Percentiles rank a stretch among this genome's conserved stretches.
These are phyloP conservation scores for Exophiala dermatitidis DNA, from an alignment of 2,329 filamentous ascomycete genomes.

Conservation along the genomic window DNA sequence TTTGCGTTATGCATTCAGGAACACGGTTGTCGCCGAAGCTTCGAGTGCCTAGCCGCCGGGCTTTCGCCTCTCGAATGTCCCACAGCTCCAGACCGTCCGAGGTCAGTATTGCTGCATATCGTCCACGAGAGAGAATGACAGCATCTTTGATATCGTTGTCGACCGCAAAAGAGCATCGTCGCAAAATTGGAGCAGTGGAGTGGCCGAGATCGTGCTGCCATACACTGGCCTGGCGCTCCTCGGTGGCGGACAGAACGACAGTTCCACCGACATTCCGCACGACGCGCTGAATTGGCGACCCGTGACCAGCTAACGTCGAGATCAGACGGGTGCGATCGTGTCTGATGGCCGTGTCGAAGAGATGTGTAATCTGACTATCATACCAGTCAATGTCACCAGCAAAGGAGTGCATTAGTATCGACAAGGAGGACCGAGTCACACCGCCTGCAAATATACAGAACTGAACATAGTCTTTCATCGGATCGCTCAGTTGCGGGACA, in stretches of 20 bases:
- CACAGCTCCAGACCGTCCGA: constrained; percentile 16
- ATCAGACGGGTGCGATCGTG: constrained; percentile 54
- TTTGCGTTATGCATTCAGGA: constrained; percentile 19
- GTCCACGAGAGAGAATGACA: constrained; percentile 17
- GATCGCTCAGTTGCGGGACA: constrained; percentile 30
- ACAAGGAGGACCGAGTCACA: constrained; percentile 55
- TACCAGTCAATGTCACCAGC: constrained; percentile 79
- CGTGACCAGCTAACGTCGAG: constrained; percentile 77
- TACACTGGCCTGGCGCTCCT: constrained; percentile 69
- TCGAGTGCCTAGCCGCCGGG: constrained; percentile 10
- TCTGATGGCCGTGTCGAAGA: constrained; percentile 64
- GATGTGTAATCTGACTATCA: constrained; percentile 65
- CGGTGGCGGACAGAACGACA: constrained; percentile 73
- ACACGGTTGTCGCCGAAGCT: constrained; percentile 5
- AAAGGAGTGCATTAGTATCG: constrained; percentile 74
- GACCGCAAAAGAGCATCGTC: constrained; percentile 17
- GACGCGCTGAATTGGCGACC: constrained; percentile 71
- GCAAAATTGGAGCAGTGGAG: constrained; percentile 14
- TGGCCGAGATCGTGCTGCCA: constrained; percentile 57
- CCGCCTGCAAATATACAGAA: constrained; percentile 65
- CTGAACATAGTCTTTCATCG: constrained; percentile 54
- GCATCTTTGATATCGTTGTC: constrained; percentile 17
- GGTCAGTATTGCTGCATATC: constrained; percentile 20
- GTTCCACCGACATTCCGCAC: constrained; percentile 75
- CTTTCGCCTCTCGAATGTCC: constrained; percentile 21